Conservation (phyloP, 768 basidiomycete species). For the Collybia mongolica region DNA sequence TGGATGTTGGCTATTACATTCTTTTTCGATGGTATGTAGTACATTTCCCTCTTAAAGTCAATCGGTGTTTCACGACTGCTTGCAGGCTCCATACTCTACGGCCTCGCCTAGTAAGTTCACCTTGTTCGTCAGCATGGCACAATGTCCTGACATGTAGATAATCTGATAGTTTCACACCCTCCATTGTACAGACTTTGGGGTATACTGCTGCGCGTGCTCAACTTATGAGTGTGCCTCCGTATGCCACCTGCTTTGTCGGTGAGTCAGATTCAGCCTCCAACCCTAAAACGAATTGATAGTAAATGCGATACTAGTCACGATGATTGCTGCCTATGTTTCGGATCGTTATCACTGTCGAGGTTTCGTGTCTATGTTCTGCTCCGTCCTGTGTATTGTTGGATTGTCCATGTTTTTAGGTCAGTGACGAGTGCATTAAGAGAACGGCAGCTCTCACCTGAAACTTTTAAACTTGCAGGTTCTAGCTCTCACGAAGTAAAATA, state of each 20-base stretch:
- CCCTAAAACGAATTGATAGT: background rate
- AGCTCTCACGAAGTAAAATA: conserved; percentile 32
- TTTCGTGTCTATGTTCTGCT: conserved; percentile 25
- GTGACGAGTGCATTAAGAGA: background rate
- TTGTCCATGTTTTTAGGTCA: conserved; percentile 38
- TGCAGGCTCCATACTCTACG: conserved; percentile 12
- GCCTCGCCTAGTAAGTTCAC: conserved; percentile 16
- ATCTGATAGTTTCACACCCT: conserved; percentile 49
- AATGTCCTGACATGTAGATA: conserved; percentile 27
- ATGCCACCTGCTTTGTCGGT: conserved; percentile 32
- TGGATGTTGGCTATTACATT: conserved; percentile 28
- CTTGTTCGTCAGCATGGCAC: background rate
- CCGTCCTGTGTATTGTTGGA: conserved; percentile 30
- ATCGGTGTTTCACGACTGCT: background rate
- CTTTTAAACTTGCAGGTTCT: conserved; percentile 13
- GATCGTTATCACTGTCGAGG: conserved; percentile 26
- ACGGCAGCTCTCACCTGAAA: background rate
- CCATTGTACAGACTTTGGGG: conserved; percentile 51
- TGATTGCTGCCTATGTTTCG: conserved; percentile 19
- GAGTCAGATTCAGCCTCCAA: background rate
- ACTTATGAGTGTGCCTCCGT: conserved; percentile 47
- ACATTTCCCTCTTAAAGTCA: background rate
- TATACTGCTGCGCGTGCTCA: conserved; percentile 43
- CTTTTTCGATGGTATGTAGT: conserved; percentile 29
- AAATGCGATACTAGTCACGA: conserved; percentile 14